Evolutionary conservation across 441 rosid genomes (phyloP).

Genomic region (Arabidopsis hybrid): DNA sequence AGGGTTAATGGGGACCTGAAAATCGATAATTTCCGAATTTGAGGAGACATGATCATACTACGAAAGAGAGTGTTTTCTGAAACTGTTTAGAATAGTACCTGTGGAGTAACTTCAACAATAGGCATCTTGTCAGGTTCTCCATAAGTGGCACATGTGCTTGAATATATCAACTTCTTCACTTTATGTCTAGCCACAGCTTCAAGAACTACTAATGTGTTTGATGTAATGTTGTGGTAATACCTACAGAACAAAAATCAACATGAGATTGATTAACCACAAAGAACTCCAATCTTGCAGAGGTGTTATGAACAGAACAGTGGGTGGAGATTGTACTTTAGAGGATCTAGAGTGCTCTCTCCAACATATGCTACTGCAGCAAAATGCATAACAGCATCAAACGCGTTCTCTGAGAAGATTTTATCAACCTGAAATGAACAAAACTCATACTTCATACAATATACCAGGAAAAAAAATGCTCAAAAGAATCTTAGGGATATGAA

Average conservation of each 20-base stretch:
- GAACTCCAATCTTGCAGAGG: constrained; percentile 12
- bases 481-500: neutral
- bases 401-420: constrained; percentile 58
- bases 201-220: constrained; percentile 62
- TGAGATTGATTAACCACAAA: constrained; percentile 10
- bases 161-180: constrained; percentile 67
- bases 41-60: constrained; percentile 28
- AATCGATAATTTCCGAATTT: constrained; percentile 1
- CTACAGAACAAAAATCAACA: constrained; percentile 34
- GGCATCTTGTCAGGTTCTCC: constrained; percentile 74
- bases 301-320: constrained; percentile 13
- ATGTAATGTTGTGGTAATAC: constrained; percentile 69
- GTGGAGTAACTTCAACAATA: constrained; percentile 58
- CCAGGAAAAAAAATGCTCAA: neutral
- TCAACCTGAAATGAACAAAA: constrained; percentile 50
- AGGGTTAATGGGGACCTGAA: constrained; percentile 63
- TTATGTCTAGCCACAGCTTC: constrained; percentile 65
- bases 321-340: constrained; percentile 51
- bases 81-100: constrained; percentile 45
- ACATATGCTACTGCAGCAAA: constrained; percentile 75
- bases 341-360: constrained; percentile 67
- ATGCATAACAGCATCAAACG: constrained; percentile 73
- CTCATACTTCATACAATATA: neutral
- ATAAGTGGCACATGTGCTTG: constrained; percentile 74
- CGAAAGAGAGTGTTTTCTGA: constrained; percentile 3